Conservation (phyloP, 2,329 filamentous ascomycete species). For the Alternaria triticina region DNA sequence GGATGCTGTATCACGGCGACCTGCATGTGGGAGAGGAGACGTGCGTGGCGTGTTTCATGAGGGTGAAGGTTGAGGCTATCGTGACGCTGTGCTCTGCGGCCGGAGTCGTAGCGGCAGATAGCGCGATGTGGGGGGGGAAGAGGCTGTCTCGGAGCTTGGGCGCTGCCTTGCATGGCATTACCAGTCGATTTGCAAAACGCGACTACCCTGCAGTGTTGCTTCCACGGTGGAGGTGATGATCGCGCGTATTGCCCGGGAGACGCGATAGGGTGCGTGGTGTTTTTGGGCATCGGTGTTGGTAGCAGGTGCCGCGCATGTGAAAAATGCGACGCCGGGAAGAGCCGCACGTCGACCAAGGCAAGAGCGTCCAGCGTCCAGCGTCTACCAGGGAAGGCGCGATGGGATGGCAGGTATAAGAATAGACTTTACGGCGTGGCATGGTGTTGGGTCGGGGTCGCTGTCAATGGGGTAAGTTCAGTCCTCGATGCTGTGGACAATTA, state of each 20-base stretch:
- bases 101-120: slow-evolving; percentile 18
- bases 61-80: slow-evolving; percentile 15
- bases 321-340: neutral
- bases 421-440: neutral
- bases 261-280: neutral
- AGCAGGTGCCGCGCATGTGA: neutral
- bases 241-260: neutral
- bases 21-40: slow-evolving; percentile 17
- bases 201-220: neutral
- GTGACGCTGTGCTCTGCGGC: slow-evolving; percentile 25
- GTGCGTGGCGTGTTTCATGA: slow-evolving; percentile 34
- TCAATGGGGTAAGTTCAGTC: neutral
- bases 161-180: neutral
- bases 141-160: neutral
- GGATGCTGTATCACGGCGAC: slow-evolving; percentile 20
- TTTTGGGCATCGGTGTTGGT: neutral
- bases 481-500: neutral
- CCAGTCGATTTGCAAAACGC: neutral
- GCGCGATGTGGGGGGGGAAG: slow-evolving; percentile 16
- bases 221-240: neutral
- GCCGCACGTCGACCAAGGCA: neutral
- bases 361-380: neutral
- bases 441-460: neutral
- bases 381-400: neutral
- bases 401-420: neutral